Base-by-base conservation (phyloP, 2,329 filamentous ascomycete genomes). In the Phyllosticta citriasiana region DNA sequence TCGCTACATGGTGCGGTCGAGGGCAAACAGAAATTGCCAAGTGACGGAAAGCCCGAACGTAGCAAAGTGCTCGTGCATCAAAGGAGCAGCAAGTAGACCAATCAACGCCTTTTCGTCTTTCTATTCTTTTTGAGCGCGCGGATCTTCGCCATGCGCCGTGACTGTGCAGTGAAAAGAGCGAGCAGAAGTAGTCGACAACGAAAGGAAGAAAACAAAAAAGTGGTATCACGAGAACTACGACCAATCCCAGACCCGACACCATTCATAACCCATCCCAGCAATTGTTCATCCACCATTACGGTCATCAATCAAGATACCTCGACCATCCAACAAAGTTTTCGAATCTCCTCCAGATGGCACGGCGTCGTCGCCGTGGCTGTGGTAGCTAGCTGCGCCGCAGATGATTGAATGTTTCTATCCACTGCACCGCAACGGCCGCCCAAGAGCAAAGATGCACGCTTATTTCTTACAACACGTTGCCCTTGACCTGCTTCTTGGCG, bases 401-500 rank as follows among this genome's bases (percentile, higher is more conserved):
- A 47, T 16, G n/a, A 47, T 6, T 5, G n/a, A 47, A n/a, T 47
- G 12, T 4, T 47, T 47, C 14, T 14, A 4, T 47, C 40, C 40
- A 16, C 12, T n/a, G n/a, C 6, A 47, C 40, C n/a, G 14, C 40
- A n/a, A 16, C 40, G 14, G n/a, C 14, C 40, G 5, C 14, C 7
- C 12, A 30, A 4, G 27, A 8, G 27, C 9, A 6, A 30, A 30
- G 9, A 8, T 47, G 4, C 40, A 6, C n/a, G 40, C 40, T 47
- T n/a, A 16, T n/a, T 6, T n/a, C 16, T 51, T 62, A 65, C 12
- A 65, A 55, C 9, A 65, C 64, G 35, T 51, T 50, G 12, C 64
- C 64, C 62, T 65, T 65, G 22, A 58, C 60, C 53, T 65, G 64
- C 57, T 63, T 52, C 47, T 56, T 54, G 51, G 58, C 53, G 47